Percentiles rank a stretch among this genome's conserved stretches.
These are phyloP conservation scores for Colletotrichum sp. DNA, from an alignment of 2,329 filamentous ascomycete genomes.

Conservation along the genomic window DNA sequence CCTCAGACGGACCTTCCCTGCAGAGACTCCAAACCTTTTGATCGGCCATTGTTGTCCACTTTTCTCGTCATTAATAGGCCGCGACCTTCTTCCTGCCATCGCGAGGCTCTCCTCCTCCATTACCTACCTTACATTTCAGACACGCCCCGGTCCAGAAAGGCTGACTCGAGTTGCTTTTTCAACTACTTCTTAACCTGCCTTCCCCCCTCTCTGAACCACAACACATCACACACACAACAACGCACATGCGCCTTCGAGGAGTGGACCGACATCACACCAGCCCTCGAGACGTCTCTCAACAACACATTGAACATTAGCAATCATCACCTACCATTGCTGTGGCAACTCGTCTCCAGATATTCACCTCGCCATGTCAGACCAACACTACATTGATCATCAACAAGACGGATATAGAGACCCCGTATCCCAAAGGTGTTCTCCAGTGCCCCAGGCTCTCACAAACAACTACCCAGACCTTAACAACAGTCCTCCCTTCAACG, in stretches of 20 bases:
- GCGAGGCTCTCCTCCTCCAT: slow-evolving; percentile 16
- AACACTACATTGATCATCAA: slow-evolving; percentile 16
- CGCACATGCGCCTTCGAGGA: slow-evolving; percentile 28
- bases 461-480: slow-evolving; percentile 3
- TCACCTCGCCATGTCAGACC: slow-evolving; percentile 13
- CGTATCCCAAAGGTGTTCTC: slow-evolving; percentile 9
- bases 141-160: slow-evolving; percentile 32
- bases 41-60: slow-evolving; percentile 18
- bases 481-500: slow-evolving; percentile 30
- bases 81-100: slow-evolving; percentile 9
- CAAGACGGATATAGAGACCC: slow-evolving; percentile 7
- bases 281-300: not conserved
- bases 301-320: not conserved
- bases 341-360: not conserved
- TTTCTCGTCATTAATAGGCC: slow-evolving; percentile 21
- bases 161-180: slow-evolving; percentile 21
- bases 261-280: not conserved
- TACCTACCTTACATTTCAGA: slow-evolving; percentile 21
- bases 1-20: slow-evolving; percentile 4
- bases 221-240: slow-evolving; percentile 22
- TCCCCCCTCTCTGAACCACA: not conserved
- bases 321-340: not conserved
- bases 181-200: slow-evolving; percentile 7
- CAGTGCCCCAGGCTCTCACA: not conserved
- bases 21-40: slow-evolving; percentile 3